Evolutionary conservation across 2,329 filamentous ascomycete species (phyloP), one percentile per base, ranked within the genome.

Genomic region (Chrysosporium keratinophilum): DNA sequence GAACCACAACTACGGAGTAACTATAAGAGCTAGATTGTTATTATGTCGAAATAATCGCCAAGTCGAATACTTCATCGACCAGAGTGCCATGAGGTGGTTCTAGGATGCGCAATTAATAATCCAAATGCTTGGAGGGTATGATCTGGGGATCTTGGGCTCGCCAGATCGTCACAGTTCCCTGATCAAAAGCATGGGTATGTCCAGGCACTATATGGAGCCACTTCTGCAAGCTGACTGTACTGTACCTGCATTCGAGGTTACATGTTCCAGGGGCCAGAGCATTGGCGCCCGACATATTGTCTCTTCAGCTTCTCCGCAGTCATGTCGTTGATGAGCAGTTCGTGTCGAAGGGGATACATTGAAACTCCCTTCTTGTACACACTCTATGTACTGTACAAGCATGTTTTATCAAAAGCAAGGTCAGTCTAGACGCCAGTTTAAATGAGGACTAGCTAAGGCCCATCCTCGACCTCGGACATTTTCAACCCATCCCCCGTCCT

Each of bases 161-260:
- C 28, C 23, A 41, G 34, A 23, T 48, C 45, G 45, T 39, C 47
- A 23, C n/a, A 41, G 15, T 33, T 50, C n/a, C 37, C 12, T 50
- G 23, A 15, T n/a, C 1, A 14, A 3, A 19, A 39, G n/a, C 48
- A 50, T 50, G 48, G 48, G 23, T 50, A 12, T 35, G 40, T 19
- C 48, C 39, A 43, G 48, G 48, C 20, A 41, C 35, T 23, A 35
- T 33, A 50, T 35, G 23, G 48, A 50, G 48, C 20, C n/a, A 20
- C 48, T 43, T 23, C 35, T 39, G 48, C 48, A 50, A 50, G n/a
- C 14, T 15, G 37, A 37, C 15, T 17, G 48, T 50, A 37, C 15
- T 17, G 48, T 50, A 50, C 48, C 48, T 50, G 48, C 48, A 50
- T 50, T 14, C 17, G 23, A 50, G n/a, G 48, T 50, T 50, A 43